Evolutionary conservation across 164 flowering plant genomes (phyloP).

Genomic region (Sextonia rubra): DNA sequence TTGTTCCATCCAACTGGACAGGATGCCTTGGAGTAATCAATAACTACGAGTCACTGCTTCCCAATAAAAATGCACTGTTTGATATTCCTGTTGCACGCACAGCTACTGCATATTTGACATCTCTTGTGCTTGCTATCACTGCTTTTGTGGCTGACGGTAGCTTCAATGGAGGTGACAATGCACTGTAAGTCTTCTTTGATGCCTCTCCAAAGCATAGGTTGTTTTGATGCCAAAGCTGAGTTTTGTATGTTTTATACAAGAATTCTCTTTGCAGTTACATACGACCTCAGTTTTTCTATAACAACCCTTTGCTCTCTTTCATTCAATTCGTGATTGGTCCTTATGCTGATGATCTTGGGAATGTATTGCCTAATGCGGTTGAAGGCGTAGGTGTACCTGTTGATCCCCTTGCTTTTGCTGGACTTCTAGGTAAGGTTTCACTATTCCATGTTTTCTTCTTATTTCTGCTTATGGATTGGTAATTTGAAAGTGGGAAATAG

Average conservation of each 20-base stretch:
- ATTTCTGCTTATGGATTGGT: background rate
- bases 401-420: constrained; percentile 97
- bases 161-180: constrained; percentile 98
- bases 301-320: constrained; percentile 90
- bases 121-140: constrained; percentile 64
- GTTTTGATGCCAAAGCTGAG: background rate
- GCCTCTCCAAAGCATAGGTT: background rate
- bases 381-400: constrained; percentile 98
- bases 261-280: constrained; percentile 57
- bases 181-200: constrained; percentile 51
- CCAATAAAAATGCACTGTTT: constrained; percentile 88
- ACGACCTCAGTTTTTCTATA: constrained; percentile 88
- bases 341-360: constrained; percentile 92
- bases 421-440: constrained; percentile 66
- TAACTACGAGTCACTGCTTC: constrained; percentile 86
- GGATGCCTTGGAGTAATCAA: constrained; percentile 96
- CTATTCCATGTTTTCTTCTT: background rate
- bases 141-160: constrained; percentile 94
- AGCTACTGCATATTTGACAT: constrained; percentile 90
- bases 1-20: constrained; percentile 96
- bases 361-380: constrained; percentile 90
- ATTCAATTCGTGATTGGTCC: constrained; percentile 87
- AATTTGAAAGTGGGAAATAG: background rate
- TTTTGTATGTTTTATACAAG: background rate
- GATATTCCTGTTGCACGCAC: constrained; percentile 96